Percentiles rank a stretch among this genome's conserved stretches.
Conservation (phyloP, 2,329 filamentous ascomycete genomes). For the Alternaria alternata region DNA sequence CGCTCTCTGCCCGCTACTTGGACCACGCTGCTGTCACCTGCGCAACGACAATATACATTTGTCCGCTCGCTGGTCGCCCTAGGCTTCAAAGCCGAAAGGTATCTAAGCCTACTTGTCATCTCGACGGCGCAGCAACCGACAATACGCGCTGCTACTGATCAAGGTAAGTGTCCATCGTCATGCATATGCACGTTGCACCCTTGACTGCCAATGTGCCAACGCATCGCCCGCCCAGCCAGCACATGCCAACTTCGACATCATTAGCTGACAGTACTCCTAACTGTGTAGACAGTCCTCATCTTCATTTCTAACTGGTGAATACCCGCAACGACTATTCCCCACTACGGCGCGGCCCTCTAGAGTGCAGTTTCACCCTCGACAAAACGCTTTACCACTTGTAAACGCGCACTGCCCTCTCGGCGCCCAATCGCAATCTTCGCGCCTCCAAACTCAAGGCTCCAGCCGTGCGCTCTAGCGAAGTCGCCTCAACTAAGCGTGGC, state of each 20-base stretch:
- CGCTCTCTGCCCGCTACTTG: slow-evolving; percentile 30
- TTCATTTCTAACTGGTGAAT: slow-evolving; percentile 45
- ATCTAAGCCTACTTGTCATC: slow-evolving; percentile 27
- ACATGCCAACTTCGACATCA: slow-evolving; percentile 47
- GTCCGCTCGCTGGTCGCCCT: slow-evolving; percentile 28
- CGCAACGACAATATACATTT: slow-evolving; percentile 36
- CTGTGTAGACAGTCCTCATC: slow-evolving; percentile 42
- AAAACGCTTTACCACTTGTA: slow-evolving; percentile 25
- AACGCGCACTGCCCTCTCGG: slow-evolving; percentile 46
- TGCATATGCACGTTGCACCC: slow-evolving; percentile 43
- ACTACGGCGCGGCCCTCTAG: slow-evolving; percentile 49
- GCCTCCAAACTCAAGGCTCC: slow-evolving; percentile 43
- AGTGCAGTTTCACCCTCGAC: slow-evolving; percentile 33
- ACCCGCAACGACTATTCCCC: slow-evolving; percentile 44
- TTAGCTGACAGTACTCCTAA: slow-evolving; percentile 47
- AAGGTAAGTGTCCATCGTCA: slow-evolving; percentile 52
- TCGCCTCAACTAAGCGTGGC: slow-evolving; percentile 51
- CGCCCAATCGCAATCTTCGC: slow-evolving; percentile 37
- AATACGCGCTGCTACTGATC: slow-evolving; percentile 37
- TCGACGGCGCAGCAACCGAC: slow-evolving; percentile 34
- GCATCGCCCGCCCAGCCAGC: slow-evolving; percentile 51
- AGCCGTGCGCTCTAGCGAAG: slow-evolving; percentile 42
- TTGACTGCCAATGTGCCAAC: slow-evolving; percentile 52
- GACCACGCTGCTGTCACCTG: slow-evolving; percentile 32
- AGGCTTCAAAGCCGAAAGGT: slow-evolving; percentile 31